Percentiles rank a stretch among this genome's conserved stretches.
These are phyloP conservation scores for Brassica incana DNA, from an alignment of 345 rosid genomes.

Conservation along the genomic window DNA sequence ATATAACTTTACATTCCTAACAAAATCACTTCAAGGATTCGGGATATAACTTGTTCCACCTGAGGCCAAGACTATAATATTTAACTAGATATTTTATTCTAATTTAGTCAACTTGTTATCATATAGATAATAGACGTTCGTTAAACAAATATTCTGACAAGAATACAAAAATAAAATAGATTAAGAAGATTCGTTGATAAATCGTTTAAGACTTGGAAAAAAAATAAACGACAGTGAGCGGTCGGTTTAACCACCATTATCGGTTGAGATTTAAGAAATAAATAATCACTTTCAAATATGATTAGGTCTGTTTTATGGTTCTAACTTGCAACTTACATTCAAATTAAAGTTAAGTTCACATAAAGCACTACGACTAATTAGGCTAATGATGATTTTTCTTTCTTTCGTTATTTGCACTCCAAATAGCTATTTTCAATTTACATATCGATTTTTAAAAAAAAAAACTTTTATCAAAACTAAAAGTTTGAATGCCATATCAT, in stretches of 20 bases:
- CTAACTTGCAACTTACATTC: slow-evolving; percentile 41
- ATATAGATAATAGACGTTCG: slow-evolving; percentile 22
- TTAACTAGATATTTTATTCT: slow-evolving; percentile 14
- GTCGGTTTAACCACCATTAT: slow-evolving; percentile 41
- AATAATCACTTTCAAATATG: slow-evolving; percentile 34
- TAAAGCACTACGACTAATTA: slow-evolving; percentile 24
- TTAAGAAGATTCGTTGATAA: slow-evolving; percentile 30
- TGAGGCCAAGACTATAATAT: background rate
- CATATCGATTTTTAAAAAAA: background rate
- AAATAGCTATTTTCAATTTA: slow-evolving; percentile 14
- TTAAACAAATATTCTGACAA: slow-evolving; percentile 36
- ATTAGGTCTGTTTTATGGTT: slow-evolving; percentile 41
- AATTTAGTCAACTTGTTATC: slow-evolving; percentile 33
- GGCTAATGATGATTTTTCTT: slow-evolving; percentile 26
- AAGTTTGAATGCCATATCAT: background rate
- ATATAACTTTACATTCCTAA: background rate
- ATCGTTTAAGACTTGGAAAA: slow-evolving; percentile 15
- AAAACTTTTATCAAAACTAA: background rate
- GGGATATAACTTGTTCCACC: slow-evolving; percentile 8
- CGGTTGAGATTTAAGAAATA: slow-evolving; percentile 20
- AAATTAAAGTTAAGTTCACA: slow-evolving; percentile 36
- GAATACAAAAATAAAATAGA: slow-evolving; percentile 23
- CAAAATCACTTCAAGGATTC: slow-evolving; percentile 24
- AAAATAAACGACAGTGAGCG: slow-evolving; percentile 33
- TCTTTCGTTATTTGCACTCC: slow-evolving; percentile 36